A percentile compares a stretch with the other conserved stretches of the same genome.
These are phyloP conservation scores for Sugiyamaella xylanicola DNA, from an alignment of 1,139 yeast species.

Conservation along the genomic window DNA sequence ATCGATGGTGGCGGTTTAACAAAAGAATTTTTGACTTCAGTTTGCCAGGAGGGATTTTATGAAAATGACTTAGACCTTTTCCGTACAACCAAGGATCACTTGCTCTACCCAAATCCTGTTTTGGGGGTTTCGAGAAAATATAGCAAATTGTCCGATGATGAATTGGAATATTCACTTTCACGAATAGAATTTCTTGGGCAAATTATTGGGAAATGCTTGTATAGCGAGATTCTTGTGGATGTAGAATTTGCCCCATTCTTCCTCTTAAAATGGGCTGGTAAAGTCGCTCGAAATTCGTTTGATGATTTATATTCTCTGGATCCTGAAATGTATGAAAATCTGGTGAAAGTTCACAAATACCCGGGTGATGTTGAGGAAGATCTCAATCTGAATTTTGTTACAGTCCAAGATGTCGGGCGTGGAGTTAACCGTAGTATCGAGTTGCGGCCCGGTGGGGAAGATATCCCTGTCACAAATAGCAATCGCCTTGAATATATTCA, in stretches of 20 bases:
- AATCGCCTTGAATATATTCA: slow-evolving; percentile 77
- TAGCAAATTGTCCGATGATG: slow-evolving; percentile 32
- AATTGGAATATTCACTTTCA: slow-evolving; percentile 44
- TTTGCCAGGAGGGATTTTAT: slow-evolving; percentile 68
- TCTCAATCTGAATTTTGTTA: slow-evolving; percentile 67
- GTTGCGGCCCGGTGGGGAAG: slow-evolving; percentile 61
- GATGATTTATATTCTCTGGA: slow-evolving; percentile 81
- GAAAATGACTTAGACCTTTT: slow-evolving; percentile 50
- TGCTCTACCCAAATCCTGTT: slow-evolving; percentile 74
- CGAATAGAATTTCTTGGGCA: slow-evolving; percentile 70
- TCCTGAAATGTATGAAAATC: slow-evolving; percentile 61
- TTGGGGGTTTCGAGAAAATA: slow-evolving; percentile 42
- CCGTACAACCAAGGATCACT: slow-evolving; percentile 57
- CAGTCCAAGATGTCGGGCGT: slow-evolving; percentile 50
- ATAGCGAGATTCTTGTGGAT: slow-evolving; percentile 79
- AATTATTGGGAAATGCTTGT: slow-evolving; percentile 87
- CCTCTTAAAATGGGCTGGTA: slow-evolving; percentile 66
- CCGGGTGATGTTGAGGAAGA: slow-evolving; percentile 56
- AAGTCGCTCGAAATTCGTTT: slow-evolving; percentile 54
- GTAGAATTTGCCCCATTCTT: slow-evolving; percentile 87
- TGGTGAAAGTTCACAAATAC: slow-evolving; percentile 65
- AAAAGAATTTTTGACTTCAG: slow-evolving; percentile 80
- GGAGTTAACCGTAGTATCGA: slow-evolving; percentile 52
- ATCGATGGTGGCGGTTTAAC: slow-evolving; percentile 98
- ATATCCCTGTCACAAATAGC: slow-evolving; percentile 55